A percentile compares a stretch with the other conserved stretches of the same genome.
These are phyloP conservation scores for Candolleomyces efflorescens DNA, from an alignment of 768 basidiomycete genomes.

Conservation along the genomic window DNA sequence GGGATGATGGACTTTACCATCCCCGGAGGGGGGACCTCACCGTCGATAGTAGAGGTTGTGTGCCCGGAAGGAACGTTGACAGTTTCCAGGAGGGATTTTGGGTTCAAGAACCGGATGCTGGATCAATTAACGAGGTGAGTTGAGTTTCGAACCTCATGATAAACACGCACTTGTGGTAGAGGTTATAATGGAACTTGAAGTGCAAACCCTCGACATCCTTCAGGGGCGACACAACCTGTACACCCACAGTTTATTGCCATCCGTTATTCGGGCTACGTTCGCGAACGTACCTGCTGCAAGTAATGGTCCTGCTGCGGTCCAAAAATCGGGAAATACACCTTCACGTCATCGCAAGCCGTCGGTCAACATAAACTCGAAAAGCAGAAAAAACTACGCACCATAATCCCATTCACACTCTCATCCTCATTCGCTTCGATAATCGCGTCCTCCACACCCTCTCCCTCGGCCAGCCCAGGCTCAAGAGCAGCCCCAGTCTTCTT, in stretches of 20 bases:
- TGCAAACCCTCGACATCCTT: conserved; percentile 98
- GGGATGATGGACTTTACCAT: conserved; percentile 96
- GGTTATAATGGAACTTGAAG: conserved; percentile 92
- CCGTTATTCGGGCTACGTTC: too few species aligned
- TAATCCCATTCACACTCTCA: conserved; percentile 81
- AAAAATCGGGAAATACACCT: conserved; percentile 98
- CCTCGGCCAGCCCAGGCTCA: conserved; percentile 55
- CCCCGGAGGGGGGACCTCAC: conserved; percentile 72
- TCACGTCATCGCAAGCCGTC: conserved; percentile 2
- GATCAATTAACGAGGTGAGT: neutral
- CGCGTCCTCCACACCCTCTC: conserved; percentile 92
- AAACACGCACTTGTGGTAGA: conserved; percentile 82
- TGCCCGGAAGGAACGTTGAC: conserved; percentile 30
- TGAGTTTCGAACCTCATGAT: too few species aligned
- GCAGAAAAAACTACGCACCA: conserved; percentile 52
- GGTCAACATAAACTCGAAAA: neutral
- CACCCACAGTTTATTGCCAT: neutral
- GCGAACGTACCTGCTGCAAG: conserved; percentile 74
- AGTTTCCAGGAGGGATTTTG: conserved; percentile 56
- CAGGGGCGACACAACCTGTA: conserved; percentile 86
- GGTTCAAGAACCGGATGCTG: conserved; percentile 91
- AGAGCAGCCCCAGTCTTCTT: conserved; percentile 63
- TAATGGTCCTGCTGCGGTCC: conserved; percentile 94
- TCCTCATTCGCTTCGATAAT: conserved; percentile 96
- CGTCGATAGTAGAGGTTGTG: conserved; percentile 22